Evolutionary conservation across 768 basidiomycete genomes (phyloP).

Genomic region (Leccinum barrowsii): DNA sequence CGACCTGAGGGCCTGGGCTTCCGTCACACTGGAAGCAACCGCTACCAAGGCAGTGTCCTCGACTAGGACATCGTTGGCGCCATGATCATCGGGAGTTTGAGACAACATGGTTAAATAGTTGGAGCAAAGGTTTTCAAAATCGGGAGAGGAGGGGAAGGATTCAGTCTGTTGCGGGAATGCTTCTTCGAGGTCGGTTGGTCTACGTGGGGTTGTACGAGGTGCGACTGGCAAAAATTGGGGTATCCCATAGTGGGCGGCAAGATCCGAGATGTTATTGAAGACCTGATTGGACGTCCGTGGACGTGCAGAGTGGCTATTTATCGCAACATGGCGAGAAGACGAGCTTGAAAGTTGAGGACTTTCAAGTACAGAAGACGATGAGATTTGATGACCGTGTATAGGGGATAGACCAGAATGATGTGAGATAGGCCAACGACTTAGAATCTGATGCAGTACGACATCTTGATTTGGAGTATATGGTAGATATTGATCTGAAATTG

Average conservation of each 20-base stretch:
- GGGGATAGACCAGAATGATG: conserved; percentile 36
- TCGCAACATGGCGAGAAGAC: conserved; percentile 50
- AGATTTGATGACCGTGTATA: conserved; percentile 38
- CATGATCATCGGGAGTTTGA: conserved; percentile 41
- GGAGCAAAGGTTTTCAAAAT: conserved; percentile 46
- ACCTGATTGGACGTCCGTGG: conserved; percentile 65
- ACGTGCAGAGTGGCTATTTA: conserved; percentile 55
- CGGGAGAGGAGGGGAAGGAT: conserved; percentile 30
- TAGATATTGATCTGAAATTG: conserved; percentile 49
- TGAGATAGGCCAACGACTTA: conserved; percentile 48
- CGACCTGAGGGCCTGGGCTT: conserved; percentile 34
- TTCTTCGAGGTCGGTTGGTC: conserved; percentile 35
- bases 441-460: conserved; percentile 39
- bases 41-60: conserved; percentile 26
- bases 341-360: conserved; percentile 52
- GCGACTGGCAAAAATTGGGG: conserved; percentile 67
- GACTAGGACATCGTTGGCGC: conserved; percentile 32
- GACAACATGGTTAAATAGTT: conserved; percentile 72
- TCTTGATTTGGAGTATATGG: conserved; percentile 38
- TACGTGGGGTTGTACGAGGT: conserved; percentile 55
- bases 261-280: conserved; percentile 61
- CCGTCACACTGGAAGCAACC: conserved; percentile 19
- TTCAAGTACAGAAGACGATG: conserved; percentile 41
- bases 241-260: conserved; percentile 77
- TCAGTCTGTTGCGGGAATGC: conserved; percentile 23